phyloP scores from a whole-genome alignment of 2,329 filamentous ascomycete genomes.

The Macrophomina pseudophaseolina region DNA sequence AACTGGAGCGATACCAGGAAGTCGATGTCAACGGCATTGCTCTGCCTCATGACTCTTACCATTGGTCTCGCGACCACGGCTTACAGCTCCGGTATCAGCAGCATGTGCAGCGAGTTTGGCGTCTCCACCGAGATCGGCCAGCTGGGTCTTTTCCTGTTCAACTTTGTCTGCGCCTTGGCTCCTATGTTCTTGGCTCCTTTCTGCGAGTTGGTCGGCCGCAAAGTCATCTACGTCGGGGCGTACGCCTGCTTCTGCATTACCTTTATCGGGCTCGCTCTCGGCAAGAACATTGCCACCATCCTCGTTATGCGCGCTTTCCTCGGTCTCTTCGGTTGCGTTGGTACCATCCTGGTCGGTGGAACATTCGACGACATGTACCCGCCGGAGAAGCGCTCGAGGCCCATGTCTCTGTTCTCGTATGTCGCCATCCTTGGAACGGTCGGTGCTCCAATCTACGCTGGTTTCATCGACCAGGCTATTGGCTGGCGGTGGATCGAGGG shows the following conservation, averaged over 20 bases:
- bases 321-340: slow-evolving; percentile 57
- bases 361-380: slow-evolving; percentile 58
- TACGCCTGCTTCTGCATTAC: slow-evolving; percentile 54
- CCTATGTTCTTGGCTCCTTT: slow-evolving; percentile 57
- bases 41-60: slow-evolving; percentile 60
- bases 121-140: slow-evolving; percentile 52
- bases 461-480: slow-evolving; percentile 59
- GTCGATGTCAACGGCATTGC: slow-evolving; percentile 52
- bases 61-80: slow-evolving; percentile 61
- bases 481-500: slow-evolving; percentile 62
- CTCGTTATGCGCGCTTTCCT: slow-evolving; percentile 54
- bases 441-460: slow-evolving; percentile 59
- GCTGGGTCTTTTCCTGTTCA: slow-evolving; percentile 57
- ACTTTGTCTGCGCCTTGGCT: slow-evolving; percentile 55
- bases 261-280: slow-evolving; percentile 56
- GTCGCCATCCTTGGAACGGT: slow-evolving; percentile 59
- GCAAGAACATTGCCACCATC: slow-evolving; percentile 56
- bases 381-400: slow-evolving; percentile 51
- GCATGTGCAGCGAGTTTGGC: slow-evolving; percentile 54
- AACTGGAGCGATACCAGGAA: slow-evolving; percentile 56
- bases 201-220: slow-evolving; percentile 56
- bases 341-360: slow-evolving; percentile 57
- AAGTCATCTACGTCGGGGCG: slow-evolving; percentile 53
- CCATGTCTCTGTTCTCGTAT: slow-evolving; percentile 57
- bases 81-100: slow-evolving; percentile 56